Evolutionary conservation across 1,139 yeast genomes (phyloP).

Genomic region (Diutina pseudorugosa): DNA sequence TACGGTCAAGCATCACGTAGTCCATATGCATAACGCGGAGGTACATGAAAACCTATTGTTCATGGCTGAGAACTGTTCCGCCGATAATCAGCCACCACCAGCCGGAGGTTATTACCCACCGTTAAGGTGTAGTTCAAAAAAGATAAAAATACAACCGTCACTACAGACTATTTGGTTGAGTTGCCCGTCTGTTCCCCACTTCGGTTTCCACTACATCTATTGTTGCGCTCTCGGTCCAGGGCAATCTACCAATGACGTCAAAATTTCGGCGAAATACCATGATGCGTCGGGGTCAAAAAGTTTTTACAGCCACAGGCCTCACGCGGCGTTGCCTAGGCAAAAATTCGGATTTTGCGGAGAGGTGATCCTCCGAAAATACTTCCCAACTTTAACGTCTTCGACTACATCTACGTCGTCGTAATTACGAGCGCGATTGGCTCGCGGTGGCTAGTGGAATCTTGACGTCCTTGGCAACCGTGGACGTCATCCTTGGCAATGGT

Average conservation of each 20-base stretch:
- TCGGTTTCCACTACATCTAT: not conserved
- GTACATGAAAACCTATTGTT: not conserved
- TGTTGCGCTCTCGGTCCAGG: not conserved
- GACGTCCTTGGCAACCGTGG: not conserved
- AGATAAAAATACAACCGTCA: too few species aligned
- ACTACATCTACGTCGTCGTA: not conserved
- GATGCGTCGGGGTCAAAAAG: not conserved
- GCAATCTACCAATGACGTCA: not conserved
- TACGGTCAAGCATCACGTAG: not conserved
- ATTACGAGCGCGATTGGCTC: not conserved
- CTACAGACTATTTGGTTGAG: too few species aligned
- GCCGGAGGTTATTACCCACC: not conserved
- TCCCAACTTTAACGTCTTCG: not conserved
- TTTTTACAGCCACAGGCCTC: not conserved
- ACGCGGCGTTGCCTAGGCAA: not conserved
- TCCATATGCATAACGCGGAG: not conserved
- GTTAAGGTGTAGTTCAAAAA: too few species aligned
- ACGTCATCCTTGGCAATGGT: not conserved
- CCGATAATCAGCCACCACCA: not conserved
- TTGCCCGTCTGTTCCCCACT: not conserved
- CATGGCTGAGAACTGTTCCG: not conserved
- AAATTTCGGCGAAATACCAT: not conserved
- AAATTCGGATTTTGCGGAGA: not conserved
- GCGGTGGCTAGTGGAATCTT: not conserved
- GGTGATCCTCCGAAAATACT: not conserved